Evolutionary conservation across 139 green algal species (phyloP).

Genomic region (Edaphochlamys debaryana): DNA sequence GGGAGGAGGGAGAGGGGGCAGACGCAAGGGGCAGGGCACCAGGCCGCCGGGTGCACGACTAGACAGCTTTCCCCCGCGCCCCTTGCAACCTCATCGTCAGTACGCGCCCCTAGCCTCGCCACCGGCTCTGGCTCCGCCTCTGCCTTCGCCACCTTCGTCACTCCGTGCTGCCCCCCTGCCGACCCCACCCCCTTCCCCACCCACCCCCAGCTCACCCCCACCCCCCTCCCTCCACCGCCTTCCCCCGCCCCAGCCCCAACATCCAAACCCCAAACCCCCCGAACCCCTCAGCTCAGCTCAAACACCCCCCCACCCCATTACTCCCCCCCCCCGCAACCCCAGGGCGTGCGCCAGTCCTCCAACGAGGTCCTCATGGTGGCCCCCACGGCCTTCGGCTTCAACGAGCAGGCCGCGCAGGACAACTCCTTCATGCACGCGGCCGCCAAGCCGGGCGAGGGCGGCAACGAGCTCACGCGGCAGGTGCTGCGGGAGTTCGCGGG

Average conservation of each 20-base stretch:
- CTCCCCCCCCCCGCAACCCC: background rate
- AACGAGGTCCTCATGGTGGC: conserved; percentile 96
- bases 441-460: conserved; percentile 40
- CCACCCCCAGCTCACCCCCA: background rate
- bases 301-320: background rate
- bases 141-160: no score
- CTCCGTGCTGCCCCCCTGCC: no score
- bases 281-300: no score
- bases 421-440: conserved; percentile 90
- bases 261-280: no score
- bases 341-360: conserved; percentile 70
- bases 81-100: no score
- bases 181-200: no score
- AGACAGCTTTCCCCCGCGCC: no score
- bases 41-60: no score
- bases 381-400: conserved; percentile 95
- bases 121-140: no score
- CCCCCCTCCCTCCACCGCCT: background rate
- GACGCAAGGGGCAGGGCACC: no score
- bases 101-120: no score
- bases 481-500: conserved; percentile 85
- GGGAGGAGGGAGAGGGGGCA: background rate
- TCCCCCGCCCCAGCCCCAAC: no score
- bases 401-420: conserved; percentile 90
- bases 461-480: conserved; percentile 46